phyloP scores from a whole-genome alignment of 2,329 filamentous ascomycete species.

The Aspergillus hortae region DNA sequence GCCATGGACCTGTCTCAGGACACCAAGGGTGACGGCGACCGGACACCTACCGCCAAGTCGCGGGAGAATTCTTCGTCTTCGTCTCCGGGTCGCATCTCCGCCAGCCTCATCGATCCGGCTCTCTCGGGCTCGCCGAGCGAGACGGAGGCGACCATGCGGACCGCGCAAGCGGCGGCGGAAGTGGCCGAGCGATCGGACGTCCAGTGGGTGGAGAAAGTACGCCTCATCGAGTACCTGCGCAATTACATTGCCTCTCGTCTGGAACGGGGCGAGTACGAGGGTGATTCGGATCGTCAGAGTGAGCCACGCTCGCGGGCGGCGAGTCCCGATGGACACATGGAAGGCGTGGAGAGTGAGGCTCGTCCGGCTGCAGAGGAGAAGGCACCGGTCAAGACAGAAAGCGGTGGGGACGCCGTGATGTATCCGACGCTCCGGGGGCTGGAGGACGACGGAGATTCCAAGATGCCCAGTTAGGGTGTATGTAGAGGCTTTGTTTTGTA shows the following conservation, averaged over 20 bases:
- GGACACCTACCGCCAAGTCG: constrained; percentile 31
- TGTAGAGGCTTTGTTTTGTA: constrained; percentile 7
- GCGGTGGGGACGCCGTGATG: constrained; percentile 24
- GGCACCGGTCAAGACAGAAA: constrained; percentile 19
- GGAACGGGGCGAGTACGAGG: constrained; percentile 49
- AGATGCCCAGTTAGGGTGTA: constrained; percentile 28
- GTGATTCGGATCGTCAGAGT: constrained; percentile 11
- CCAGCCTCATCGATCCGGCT: constrained; percentile 42
- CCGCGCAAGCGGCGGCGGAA: constrained; percentile 37
- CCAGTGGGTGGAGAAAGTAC: constrained; percentile 63
- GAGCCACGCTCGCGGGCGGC: constrained; percentile 15
- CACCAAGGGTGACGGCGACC: constrained; percentile 26
- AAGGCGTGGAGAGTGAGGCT: constrained; percentile 41
- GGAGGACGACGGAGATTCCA: constrained; percentile 34
- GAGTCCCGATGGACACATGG: constrained; percentile 22
- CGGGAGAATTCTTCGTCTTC: constrained; percentile 12
- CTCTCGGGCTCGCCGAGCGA: constrained; percentile 30
- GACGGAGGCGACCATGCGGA: constrained; percentile 31
- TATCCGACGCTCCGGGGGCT: constrained; percentile 31
- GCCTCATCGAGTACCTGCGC: constrained; percentile 59
- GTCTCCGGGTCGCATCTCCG: constrained; percentile 27
- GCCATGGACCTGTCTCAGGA: constrained; percentile 36
- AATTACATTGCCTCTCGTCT: constrained; percentile 56
- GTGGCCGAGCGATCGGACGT: constrained; percentile 44
- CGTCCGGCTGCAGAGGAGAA: constrained; percentile 24